Conservation (phyloP, 345 rosid genomes). For the Citrus sinensis region DNA sequence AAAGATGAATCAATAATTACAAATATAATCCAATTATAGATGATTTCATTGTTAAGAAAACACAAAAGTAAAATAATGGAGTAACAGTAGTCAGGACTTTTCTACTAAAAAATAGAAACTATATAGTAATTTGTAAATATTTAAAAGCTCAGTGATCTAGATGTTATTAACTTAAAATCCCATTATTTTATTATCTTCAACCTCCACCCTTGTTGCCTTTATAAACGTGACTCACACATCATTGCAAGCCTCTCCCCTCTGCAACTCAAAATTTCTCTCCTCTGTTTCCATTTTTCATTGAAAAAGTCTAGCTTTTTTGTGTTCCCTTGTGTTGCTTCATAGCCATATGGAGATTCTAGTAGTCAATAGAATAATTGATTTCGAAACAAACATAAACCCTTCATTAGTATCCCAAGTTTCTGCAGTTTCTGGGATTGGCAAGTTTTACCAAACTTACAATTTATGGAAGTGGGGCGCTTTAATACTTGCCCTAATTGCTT, state of each 20-base stretch:
- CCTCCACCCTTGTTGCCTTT: not conserved
- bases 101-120: too few relatives aligned
- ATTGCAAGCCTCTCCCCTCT: not conserved
- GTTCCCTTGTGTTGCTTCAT: not conserved
- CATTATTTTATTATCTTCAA: not conserved
- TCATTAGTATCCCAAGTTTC: constrained; percentile 32
- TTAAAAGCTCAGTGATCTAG: too few relatives aligned
- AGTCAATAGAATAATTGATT: constrained; percentile 52
- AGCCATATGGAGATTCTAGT: constrained; percentile 61
- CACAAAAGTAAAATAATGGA: too few relatives aligned
- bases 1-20: too few relatives aligned
- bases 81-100: too few relatives aligned
- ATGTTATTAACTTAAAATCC: not conserved
- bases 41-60: too few relatives aligned
- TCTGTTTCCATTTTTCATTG: not conserved
- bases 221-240: constrained; percentile 16
- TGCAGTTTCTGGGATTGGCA: constrained; percentile 30
- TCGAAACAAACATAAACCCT: constrained; percentile 47
- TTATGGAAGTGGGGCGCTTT: constrained; percentile 74
- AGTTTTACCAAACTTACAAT: constrained; percentile 30
- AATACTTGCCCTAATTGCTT: constrained; percentile 57
- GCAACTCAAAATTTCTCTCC: not conserved
- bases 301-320: not conserved
- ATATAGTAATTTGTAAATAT: too few relatives aligned
- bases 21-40: too few relatives aligned